Percentiles rank a stretch among this genome's conserved stretches.
Conservation (phyloP, 202 grass and related monocot species). For the Setaria viridis region DNA sequence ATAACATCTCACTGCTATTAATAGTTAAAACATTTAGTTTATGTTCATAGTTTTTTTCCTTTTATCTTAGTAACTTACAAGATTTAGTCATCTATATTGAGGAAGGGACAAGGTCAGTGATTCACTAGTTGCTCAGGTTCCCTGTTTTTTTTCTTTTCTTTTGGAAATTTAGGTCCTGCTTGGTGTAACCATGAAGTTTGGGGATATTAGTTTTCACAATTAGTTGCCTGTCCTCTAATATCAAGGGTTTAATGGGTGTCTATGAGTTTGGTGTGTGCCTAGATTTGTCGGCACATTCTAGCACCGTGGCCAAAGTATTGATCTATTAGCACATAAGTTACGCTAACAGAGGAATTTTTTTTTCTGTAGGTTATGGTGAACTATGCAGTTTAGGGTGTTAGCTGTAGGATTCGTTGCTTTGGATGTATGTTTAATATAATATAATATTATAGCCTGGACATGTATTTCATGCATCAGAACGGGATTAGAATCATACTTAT, state of each 20-base stretch:
- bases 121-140: not conserved
- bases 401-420: not conserved
- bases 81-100: slow-evolving; percentile 1
- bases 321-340: not conserved
- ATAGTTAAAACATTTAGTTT: not conserved
- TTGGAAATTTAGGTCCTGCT: not conserved
- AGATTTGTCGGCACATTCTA: not conserved
- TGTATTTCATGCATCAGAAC: not conserved
- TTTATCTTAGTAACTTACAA: not conserved
- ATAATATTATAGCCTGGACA: not conserved
- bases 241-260: not conserved
- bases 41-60: not conserved
- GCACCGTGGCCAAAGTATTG: not conserved
- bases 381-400: slow-evolving; percentile 4
- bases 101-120: not conserved
- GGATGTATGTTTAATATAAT: not conserved
- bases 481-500: not conserved
- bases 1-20: not conserved
- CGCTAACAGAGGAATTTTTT: not conserved
- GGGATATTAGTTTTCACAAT: not conserved
- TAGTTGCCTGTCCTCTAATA: not conserved
- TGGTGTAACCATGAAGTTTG: not conserved
- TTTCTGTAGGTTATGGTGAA: not conserved
- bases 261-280: not conserved
- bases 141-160: not conserved